These are phyloP conservation scores for Ceratobasidium sp. DNA, from an alignment of 1,284 basidiomycete genomes.

Conservation along the genomic window DNA sequence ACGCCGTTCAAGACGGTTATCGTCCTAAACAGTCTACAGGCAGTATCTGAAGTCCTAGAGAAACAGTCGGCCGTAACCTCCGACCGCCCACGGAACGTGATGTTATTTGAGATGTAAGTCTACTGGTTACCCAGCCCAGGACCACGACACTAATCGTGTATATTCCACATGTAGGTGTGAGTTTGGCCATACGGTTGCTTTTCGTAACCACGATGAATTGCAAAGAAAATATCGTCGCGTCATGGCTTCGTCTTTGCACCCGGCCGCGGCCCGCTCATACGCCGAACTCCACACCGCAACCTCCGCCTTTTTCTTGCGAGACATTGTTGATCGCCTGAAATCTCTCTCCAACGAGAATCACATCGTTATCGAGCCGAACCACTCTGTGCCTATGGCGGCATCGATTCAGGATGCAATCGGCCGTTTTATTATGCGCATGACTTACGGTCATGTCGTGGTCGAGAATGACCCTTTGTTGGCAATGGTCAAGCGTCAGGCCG, in stretches of 20 bases:
- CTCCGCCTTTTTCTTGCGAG: neutral
- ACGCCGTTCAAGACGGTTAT: constrained; percentile 22
- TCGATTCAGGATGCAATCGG: constrained; percentile 16
- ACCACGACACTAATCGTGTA: neutral
- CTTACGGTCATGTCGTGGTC: constrained; percentile 11
- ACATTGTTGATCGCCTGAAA: constrained; percentile 1
- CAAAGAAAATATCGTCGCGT: constrained; percentile 31
- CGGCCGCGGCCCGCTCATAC: constrained; percentile 28
- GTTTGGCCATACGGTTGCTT: neutral
- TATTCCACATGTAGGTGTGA: neutral
- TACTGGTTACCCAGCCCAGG: neutral
- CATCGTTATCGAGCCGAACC: neutral
- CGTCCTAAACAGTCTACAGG: constrained; percentile 7
- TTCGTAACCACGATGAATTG: constrained; percentile 28
- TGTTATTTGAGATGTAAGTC: constrained; percentile 25
- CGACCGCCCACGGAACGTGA: constrained; percentile 25
- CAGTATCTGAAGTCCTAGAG: constrained; percentile 12
- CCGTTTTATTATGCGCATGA: constrained; percentile 37
- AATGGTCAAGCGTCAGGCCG: neutral
- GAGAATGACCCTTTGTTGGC: constrained; percentile 1
- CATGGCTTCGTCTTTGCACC: constrained; percentile 39
- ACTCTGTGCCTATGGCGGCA: neutral
- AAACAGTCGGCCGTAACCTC: constrained; percentile 15
- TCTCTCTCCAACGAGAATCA: neutral
- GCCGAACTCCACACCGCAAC: constrained; percentile 8